These are phyloP conservation scores for Populus tomentosa DNA, from an alignment of 441 rosid species.

Conservation along the genomic window DNA sequence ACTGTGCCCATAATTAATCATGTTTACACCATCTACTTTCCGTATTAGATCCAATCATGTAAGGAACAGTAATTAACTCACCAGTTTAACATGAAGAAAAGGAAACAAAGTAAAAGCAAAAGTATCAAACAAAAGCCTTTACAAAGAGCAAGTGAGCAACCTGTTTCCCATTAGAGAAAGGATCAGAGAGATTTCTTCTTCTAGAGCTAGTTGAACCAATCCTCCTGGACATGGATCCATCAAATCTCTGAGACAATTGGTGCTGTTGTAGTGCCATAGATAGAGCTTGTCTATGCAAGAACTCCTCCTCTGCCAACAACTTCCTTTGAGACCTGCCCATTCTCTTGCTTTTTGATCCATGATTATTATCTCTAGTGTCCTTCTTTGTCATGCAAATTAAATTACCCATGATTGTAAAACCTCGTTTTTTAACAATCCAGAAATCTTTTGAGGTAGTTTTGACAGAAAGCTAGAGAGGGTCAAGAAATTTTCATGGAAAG, in stretches of 20 bases:
- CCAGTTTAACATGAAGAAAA: not conserved
- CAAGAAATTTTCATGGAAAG: not conserved
- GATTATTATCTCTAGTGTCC: conserved; percentile 31
- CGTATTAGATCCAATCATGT: conserved; percentile 28
- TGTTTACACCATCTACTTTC: conserved; percentile 17
- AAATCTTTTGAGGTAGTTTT: not conserved
- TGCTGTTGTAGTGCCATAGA: conserved; percentile 84
- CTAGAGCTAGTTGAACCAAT: conserved; percentile 82
- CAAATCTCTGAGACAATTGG: conserved; percentile 85
- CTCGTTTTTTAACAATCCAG: conserved; percentile 3
- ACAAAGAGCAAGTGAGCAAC: conserved; percentile 15
- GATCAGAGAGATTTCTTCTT: conserved; percentile 57
- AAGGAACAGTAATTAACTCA: not conserved
- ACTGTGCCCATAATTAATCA: conserved; percentile 1
- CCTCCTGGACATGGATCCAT: conserved; percentile 98
- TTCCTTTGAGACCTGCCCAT: conserved; percentile 72
- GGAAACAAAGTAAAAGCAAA: not conserved
- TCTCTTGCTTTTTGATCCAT: conserved; percentile 59
- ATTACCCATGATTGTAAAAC: conserved; percentile 46
- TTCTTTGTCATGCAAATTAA: conserved; percentile 54
- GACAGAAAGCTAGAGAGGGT: not conserved
- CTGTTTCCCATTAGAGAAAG: conserved; percentile 71
- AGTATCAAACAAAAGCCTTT: not conserved
- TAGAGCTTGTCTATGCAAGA: conserved; percentile 63
- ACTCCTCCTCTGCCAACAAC: conserved; percentile 57